Evolutionary conservation across 352 stramenopile species (phyloP), one percentile per base, ranked within the genome.

Genomic region (Pythium monospermum): DNA sequence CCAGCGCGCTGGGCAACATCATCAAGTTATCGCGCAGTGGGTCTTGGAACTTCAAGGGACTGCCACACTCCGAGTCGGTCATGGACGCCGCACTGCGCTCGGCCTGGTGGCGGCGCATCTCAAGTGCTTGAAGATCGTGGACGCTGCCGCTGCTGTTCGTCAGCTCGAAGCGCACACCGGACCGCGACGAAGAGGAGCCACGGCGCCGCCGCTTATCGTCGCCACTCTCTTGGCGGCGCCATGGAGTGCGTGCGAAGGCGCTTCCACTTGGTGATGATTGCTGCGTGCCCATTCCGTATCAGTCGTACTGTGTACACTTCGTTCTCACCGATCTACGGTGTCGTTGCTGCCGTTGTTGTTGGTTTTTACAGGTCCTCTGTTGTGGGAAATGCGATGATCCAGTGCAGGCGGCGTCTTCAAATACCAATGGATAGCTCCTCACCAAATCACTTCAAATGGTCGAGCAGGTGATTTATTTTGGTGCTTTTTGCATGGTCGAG

Each of bases 1-100:
- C 76, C 35, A 87, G 53, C 18, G 69, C 46, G 38, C 71, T 87
- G 15, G 73, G 72, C 35, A 84, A 56, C 59, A 75, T 76, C 61
- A 84, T 70, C 42, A 83, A 74, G 30, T 64, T 59, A 21, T 62
- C 53, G 30, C 59, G 59, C 38, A 62, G 21, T 28, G 59, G 59
- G 41, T 66, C 59, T 18, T 66, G 50, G 31, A 66, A 61, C 27
- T 53, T 49, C 42, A 53, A 45, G 3, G 52, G 47, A 28, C 59
- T 61, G 4, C 15, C 26, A 27, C 23, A 28, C 15, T 39, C 43
- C n/a, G 42, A 51, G n/a, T 50, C 48, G 3, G 44, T 49, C 5
- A 45, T 19, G 23, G 42, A 33, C 3, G 49, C 49, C 25, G 41
- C 53, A 43, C 59, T 68, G 6, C 61, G 43, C 33, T 68, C 45